Evolutionary conservation across 2,329 filamentous ascomycete genomes (phyloP), one percentile per base, ranked within the genome.

Genomic region (Arthrinium puccinioides): DNA sequence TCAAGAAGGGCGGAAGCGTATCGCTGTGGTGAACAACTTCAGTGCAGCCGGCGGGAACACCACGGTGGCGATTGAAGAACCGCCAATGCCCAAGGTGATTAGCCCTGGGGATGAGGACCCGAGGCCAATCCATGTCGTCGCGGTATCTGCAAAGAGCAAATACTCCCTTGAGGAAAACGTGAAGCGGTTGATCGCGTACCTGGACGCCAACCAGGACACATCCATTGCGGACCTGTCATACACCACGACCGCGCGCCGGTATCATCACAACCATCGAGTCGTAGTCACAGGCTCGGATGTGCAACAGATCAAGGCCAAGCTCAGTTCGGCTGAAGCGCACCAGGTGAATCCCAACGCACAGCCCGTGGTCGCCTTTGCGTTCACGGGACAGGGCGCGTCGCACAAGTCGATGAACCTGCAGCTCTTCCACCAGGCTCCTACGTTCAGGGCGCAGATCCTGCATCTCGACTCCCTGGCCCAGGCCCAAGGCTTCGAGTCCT

Each of bases 11-110:
- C 40, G 32, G 18, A 27, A 21, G 21, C 20, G 71, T 4, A 54
- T 56, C 5, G 47, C 43, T 1, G 32, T 54, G 6, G 61, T 65
- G 21, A 79, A 79, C 51, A 76, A 72, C 51, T 79, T 77, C 49
- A 64, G 60, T 38, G 65, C 56, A 3, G 39, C 70, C 9, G 74
- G 74, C 38, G 73, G 73, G 5, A 79, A 79, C 21, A 44, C 49
- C 2, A 27, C 44, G 1, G 5, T 52, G 2, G 31, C 47, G 4
- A 21, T 52, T 1, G 49, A 49, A 41, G 49, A 52, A 10, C 42
- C 40, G 6, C 42, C 44, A 2, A 28, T 23, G 10, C 28, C 9
- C 13, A 30, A 30, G 15, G n/a, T n/a, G n/a, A n/a, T n/a, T n/a
- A n/a, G n/a, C n/a, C 27, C 15, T 14, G 8, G 21, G 18, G 8